A percentile compares a stretch with the other conserved stretches of the same genome.
Conservation (phyloP, 768 basidiomycete species). For the Tremella fuciformis region DNA sequence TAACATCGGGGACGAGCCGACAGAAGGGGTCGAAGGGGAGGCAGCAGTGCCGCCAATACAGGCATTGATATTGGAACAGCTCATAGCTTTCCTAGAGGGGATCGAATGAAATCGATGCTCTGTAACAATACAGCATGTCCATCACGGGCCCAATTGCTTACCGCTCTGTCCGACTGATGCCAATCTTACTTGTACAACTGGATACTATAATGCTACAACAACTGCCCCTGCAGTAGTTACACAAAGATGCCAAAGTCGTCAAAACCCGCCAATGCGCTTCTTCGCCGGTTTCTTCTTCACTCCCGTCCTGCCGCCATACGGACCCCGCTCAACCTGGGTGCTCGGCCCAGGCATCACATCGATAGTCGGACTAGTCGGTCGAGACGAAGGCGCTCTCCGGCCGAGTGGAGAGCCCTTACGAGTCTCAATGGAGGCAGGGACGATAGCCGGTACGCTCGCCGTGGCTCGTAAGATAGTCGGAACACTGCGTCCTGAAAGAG, state of each 20-base stretch:
- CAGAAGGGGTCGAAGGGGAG: slow-evolving; percentile 53
- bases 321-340: slow-evolving; percentile 40
- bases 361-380: not conserved
- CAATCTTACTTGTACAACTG: no score
- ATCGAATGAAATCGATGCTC: slow-evolving; percentile 1
- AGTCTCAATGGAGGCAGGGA: not conserved
- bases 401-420: not conserved
- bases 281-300: slow-evolving; percentile 31
- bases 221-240: no score
- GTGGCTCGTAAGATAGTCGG: not conserved
- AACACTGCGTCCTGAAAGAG: not conserved
- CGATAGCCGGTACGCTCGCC: not conserved
- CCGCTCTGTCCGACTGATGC: no score
- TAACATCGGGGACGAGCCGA: slow-evolving; percentile 42
- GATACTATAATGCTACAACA: no score
- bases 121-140: no score
- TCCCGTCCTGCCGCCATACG: slow-evolving; percentile 28
- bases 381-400: slow-evolving; percentile 1
- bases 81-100: slow-evolving; percentile 20
- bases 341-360: slow-evolving; percentile 5
- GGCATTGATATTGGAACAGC: slow-evolving; percentile 43
- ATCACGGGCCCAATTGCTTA: no score
- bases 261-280: slow-evolving; percentile 45
- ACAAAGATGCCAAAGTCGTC: not conserved
- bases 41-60: slow-evolving; percentile 61